These are phyloP conservation scores for Kwoniella shandongensis DNA, from an alignment of 768 basidiomycete genomes.

Conservation along the genomic window DNA sequence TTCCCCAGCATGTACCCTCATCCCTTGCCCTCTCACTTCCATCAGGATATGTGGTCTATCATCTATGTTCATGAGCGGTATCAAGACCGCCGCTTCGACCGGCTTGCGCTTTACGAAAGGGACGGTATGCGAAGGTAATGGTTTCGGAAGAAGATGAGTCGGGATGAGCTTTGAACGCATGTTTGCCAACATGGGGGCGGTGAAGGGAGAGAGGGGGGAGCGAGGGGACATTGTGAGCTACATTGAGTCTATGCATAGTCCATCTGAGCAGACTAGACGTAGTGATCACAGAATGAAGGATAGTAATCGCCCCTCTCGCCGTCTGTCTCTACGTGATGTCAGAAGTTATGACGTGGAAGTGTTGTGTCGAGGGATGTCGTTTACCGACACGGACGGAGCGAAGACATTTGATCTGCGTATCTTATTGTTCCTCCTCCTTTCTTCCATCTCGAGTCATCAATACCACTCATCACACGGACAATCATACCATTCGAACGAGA, in stretches of 20 bases:
- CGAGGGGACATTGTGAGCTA: neutral
- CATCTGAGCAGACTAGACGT: neutral
- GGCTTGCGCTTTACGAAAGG: constrained; percentile 1
- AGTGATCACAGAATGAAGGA: neutral
- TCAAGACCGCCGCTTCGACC: constrained; percentile 46
- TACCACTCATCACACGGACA: no score
- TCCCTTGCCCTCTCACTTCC: constrained; percentile 35
- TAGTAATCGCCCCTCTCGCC: neutral
- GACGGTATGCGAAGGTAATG: constrained; percentile 26
- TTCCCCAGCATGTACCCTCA: constrained; percentile 51
- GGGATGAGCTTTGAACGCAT: constrained; percentile 26
- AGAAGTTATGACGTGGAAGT: no score
- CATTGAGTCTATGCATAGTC: neutral
- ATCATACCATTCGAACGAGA: no score
- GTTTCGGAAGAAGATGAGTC: neutral
- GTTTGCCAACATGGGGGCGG: constrained; percentile 3
- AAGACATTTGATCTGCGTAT: no score
- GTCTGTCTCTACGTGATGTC: neutral
- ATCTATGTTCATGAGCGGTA: constrained; percentile 45
- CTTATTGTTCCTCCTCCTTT: no score
- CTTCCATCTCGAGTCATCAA: no score
- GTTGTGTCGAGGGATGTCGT: no score
- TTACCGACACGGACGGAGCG: no score
- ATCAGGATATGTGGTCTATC: constrained; percentile 40
- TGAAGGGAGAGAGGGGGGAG: constrained; percentile 18